Conservation (phyloP, 139 green algal genomes). For the Limnomonas spitsbergensis region DNA sequence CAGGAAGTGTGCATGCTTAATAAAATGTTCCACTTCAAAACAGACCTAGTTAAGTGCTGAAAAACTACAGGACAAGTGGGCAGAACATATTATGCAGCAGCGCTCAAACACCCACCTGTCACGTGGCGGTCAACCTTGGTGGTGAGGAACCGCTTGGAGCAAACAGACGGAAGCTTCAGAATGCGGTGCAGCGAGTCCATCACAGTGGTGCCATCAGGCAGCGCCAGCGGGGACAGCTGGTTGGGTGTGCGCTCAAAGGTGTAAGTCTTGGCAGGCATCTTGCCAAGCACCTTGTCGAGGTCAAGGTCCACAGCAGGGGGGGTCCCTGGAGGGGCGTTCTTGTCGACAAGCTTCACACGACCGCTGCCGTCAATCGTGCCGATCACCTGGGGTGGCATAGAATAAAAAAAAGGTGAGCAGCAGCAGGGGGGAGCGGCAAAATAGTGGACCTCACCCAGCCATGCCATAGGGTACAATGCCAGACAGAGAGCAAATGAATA, state of each 20-base stretch:
- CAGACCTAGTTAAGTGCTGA: too few species aligned
- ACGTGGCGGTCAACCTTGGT: conserved; percentile 87
- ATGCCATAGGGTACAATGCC: conserved; percentile 17
- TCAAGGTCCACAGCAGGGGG: conserved; percentile 88
- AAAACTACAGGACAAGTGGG: conserved; percentile 18
- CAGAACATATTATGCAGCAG: background rate
- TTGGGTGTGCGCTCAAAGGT: conserved; percentile 49
- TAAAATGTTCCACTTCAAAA: too few species aligned
- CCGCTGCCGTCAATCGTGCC: conserved; percentile 87
- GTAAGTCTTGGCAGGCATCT: conserved; percentile 97
- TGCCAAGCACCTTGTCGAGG: conserved; percentile 94
- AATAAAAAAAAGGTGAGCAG: background rate
- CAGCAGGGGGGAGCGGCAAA: background rate
- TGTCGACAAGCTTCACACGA: conserved; percentile 82
- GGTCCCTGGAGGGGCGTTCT: conserved; percentile 43
- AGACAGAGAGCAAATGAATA: background rate
- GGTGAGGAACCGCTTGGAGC: conserved; percentile 98
- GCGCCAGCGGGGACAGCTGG: conserved; percentile 42
- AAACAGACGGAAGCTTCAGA: conserved; percentile 85
- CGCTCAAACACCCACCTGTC: background rate
- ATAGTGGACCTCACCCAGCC: background rate
- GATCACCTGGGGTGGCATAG: conserved; percentile 72
- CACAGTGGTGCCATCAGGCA: conserved; percentile 51
- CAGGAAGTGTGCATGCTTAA: too few species aligned
- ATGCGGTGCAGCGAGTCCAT: conserved; percentile 70